Evolutionary conservation across 768 basidiomycete species (phyloP).

Genomic region (Suillus tomentosus): DNA sequence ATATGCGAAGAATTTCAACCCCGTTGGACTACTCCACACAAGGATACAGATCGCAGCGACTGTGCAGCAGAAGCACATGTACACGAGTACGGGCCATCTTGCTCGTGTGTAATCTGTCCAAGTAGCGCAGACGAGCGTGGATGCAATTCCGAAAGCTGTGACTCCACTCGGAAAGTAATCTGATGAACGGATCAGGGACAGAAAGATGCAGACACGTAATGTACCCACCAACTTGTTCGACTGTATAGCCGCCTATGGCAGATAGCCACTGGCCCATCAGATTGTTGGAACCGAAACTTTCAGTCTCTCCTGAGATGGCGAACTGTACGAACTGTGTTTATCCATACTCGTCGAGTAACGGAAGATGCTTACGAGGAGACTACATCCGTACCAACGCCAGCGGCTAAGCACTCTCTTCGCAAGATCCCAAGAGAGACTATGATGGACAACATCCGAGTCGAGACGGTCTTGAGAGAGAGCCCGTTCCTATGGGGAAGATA

Average conservation of each 20-base stretch:
- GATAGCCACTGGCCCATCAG: constrained; percentile 75
- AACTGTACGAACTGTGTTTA: constrained; percentile 43
- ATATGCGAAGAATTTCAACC: constrained; percentile 76
- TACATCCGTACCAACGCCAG: constrained; percentile 73
- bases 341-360: neutral
- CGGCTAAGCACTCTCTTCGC: constrained; percentile 51
- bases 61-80: constrained; percentile 59
- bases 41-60: constrained; percentile 59
- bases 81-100: constrained; percentile 67
- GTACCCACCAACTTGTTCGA: constrained; percentile 57
- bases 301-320: constrained; percentile 65
- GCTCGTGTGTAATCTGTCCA: constrained; percentile 61
- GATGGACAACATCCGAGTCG: constrained; percentile 42
- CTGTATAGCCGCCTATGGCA: constrained; percentile 59
- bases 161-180: constrained; percentile 65
- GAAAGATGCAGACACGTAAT: constrained; percentile 3
- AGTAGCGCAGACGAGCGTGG: constrained; percentile 61
- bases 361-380: constrained; percentile 50
- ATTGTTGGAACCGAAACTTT: constrained; percentile 70
- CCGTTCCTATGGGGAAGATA: constrained; percentile 48
- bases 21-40: constrained; percentile 58
- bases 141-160: constrained; percentile 64
- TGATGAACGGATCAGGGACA: constrained; percentile 25
- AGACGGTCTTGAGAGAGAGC: constrained; percentile 52
- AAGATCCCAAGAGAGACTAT: constrained; percentile 48